A percentile compares a stretch with the other conserved stretches of the same genome.
Conservation (phyloP, 306 rosid genomes). For the Sicyos edulis region DNA sequence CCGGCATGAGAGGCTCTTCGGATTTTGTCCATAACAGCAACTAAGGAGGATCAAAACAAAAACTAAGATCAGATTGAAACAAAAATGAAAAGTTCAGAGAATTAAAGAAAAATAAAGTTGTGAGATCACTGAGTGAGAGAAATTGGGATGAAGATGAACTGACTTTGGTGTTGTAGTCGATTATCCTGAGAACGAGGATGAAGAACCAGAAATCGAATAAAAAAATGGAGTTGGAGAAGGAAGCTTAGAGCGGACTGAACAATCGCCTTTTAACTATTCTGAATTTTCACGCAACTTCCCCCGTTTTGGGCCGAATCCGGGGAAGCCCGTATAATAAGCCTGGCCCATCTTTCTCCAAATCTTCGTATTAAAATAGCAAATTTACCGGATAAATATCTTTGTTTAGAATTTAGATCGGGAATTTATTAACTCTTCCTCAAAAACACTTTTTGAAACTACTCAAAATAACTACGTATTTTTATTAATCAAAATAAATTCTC, state of each 20-base stretch:
- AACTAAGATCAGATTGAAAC: slow-evolving; percentile 14
- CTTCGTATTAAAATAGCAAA: too few species aligned
- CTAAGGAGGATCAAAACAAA: not conserved
- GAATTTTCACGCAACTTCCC: not conserved
- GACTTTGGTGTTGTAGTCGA: not conserved
- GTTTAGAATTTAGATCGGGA: too few species aligned
- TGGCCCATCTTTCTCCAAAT: too few species aligned
- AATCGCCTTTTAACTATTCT: not conserved
- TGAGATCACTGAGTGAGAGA: not conserved
- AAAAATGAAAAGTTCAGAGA: not conserved
- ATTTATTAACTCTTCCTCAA: too few species aligned
- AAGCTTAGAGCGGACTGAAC: not conserved
- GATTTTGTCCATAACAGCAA: slow-evolving; percentile 41
- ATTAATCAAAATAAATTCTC: too few species aligned
- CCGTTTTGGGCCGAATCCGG: not conserved
- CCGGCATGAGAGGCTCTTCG: slow-evolving; percentile 83
- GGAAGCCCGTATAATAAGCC: not conserved
- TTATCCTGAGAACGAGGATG: not conserved
- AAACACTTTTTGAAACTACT: too few species aligned
- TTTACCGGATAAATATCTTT: too few species aligned
- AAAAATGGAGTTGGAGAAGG: not conserved
- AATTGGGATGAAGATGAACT: not conserved
- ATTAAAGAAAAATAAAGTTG: not conserved
- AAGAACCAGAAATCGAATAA: not conserved
- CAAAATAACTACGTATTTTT: too few species aligned